These are phyloP conservation scores for Polychaeton citri DNA, from an alignment of 2,329 filamentous ascomycete species.

Conservation along the genomic window DNA sequence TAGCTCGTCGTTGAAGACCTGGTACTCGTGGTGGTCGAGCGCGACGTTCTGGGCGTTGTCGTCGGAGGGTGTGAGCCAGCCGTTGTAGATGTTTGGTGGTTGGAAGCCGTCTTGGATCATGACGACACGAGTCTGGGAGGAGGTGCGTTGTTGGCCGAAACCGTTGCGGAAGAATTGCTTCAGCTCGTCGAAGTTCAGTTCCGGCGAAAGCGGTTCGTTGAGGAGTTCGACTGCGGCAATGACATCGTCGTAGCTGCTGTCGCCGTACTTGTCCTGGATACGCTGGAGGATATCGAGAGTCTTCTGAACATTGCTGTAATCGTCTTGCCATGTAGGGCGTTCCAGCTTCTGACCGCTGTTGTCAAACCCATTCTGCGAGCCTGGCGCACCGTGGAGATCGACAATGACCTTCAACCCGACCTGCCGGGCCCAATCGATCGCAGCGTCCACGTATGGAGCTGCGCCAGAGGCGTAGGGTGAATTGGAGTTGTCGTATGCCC, in stretches of 20 bases:
- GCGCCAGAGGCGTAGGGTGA: conserved; percentile 40
- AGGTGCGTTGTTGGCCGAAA: conserved; percentile 28
- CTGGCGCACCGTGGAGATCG: conserved; percentile 12
- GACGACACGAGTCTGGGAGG: conserved; percentile 27
- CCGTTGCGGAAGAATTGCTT: conserved; percentile 44
- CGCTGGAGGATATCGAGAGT: conserved; percentile 44
- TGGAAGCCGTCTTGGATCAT: conserved; percentile 47
- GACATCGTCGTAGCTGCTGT: conserved; percentile 41
- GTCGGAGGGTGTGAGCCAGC: conserved; percentile 40
- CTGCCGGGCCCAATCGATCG: conserved; percentile 42
- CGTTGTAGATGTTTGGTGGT: conserved; percentile 45
- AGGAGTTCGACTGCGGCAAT: conserved; percentile 44
- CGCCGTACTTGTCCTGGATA: conserved; percentile 45
- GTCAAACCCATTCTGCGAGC: conserved; percentile 46
- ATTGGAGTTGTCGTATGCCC: conserved; percentile 41
- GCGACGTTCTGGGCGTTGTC: conserved; percentile 41
- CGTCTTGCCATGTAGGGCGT: conserved; percentile 31
- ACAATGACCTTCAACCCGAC: conserved; percentile 37
- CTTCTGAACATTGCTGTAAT: conserved; percentile 28
- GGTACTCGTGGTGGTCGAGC: conserved; percentile 57
- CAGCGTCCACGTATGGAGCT: conserved; percentile 40
- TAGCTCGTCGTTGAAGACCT: conserved; percentile 43
- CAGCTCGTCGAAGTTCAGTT: conserved; percentile 31
- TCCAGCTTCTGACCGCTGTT: conserved; percentile 41
- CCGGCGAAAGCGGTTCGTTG: conserved; percentile 42